Base-by-base conservation (phyloP, 1,139 yeast species). In the Diutina catenulata region DNA sequence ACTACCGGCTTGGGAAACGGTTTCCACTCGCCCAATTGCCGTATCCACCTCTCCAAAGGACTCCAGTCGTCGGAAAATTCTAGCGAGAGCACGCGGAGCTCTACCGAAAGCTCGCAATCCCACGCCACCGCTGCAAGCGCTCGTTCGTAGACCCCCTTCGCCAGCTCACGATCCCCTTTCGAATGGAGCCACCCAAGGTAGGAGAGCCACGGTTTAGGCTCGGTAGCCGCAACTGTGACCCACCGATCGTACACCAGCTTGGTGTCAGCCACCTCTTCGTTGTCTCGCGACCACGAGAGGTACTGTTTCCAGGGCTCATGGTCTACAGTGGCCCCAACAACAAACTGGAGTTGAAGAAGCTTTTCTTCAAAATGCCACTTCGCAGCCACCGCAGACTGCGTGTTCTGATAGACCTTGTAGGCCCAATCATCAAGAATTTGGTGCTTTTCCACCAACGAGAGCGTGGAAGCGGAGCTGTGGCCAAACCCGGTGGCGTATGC, bases 311-410 rank as follows among this genome's bases (percentile, higher is more conserved):
- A 80, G n/a, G 53, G 54, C 0, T 45, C 42, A 39, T 74, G 79
- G 2, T 55, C 53, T 1, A 50, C 47, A 0, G 66, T 49, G 1
- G 44, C 49, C 0, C 38, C 37, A 1, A 42, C 15, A 3, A 43
- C 39, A 0, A 76, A 78, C 14, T 60, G 63, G 20, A 58, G 62
- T 38, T 59, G 56, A 5, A 59, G 57, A 7, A 81, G 54, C 8
- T 60, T 55, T 7, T 77, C 67, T 52, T 81, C 93, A 49, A 50
- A 77, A 3, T 59, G 56, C 91, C 91, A 81, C 38, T 73, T 64
- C 8, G 62, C 65, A 28, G 65, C 68, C 3, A 80, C 83, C 23
- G 57, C 53, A 1, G 43, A 43, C 47, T 78, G 82, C 0, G 79
- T 74, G 0, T 48, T 43, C 4, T 56, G 49, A 43, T 76, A 73